Evolutionary conservation across 208 protist species (phyloP).

Genomic region (Trypanosoma rangeli): DNA sequence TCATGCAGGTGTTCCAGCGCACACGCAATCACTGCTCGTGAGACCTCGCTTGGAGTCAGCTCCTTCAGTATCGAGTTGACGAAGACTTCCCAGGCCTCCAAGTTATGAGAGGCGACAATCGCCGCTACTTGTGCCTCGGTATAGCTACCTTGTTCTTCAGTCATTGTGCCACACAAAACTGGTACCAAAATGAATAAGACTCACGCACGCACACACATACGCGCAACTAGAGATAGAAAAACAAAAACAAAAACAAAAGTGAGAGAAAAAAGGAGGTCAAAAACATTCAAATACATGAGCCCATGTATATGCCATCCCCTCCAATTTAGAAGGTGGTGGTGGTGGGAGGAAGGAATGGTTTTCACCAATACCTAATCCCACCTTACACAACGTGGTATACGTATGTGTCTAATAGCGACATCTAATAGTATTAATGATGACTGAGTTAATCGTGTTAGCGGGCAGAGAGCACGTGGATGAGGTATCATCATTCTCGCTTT

Average conservation of each 20-base stretch:
- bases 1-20: background rate
- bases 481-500: constrained; percentile 17
- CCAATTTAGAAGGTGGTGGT: too few species aligned
- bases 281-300: background rate
- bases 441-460: constrained; percentile 3
- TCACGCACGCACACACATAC: too few species aligned
- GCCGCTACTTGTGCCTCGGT: constrained; percentile 12
- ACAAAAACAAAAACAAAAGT: constrained; percentile 21
- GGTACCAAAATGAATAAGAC: background rate
- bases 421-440: constrained; percentile 1
- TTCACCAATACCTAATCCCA: too few species aligned
- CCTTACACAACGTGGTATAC: background rate
- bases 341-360: too few species aligned
- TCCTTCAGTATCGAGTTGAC: constrained; percentile 3
- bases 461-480: background rate
- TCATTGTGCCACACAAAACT: background rate
- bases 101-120: constrained; percentile 9
- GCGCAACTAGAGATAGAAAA: constrained; percentile 7
- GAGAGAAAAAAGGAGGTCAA: background rate
- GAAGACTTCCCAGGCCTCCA: constrained; percentile 17
- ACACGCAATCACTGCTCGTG: background rate
- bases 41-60: background rate
- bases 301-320: background rate
- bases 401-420: background rate
- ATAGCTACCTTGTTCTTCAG: background rate